Conservation (phyloP, 345 rosid species). For the Eucalyptus marginata region DNA sequence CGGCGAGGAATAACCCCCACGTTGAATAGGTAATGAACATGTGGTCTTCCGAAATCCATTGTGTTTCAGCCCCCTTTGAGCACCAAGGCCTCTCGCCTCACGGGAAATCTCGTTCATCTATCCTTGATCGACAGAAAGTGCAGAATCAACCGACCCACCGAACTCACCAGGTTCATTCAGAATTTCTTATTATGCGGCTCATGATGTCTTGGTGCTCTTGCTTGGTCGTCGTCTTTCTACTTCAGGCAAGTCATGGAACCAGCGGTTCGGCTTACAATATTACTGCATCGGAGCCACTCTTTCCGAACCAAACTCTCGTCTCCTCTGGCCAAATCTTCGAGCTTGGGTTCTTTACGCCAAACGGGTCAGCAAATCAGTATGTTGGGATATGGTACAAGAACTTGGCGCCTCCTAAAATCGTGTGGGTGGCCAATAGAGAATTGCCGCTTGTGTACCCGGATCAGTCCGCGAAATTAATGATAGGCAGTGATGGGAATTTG, state of each 20-base stretch:
- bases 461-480: background rate
- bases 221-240: background rate
- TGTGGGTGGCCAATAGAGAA: background rate
- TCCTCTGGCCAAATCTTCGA: background rate
- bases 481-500: slow-evolving; percentile 4
- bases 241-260: background rate
- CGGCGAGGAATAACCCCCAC: too few relatives aligned
- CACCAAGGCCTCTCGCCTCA: background rate
- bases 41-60: background rate
- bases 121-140: background rate
- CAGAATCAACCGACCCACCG: background rate
- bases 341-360: background rate
- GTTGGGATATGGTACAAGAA: background rate
- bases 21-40: background rate
- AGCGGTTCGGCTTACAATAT: background rate
- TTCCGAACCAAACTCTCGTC: background rate
- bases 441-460: background rate
- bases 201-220: background rate
- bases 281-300: background rate
- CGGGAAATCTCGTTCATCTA: background rate
- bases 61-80: background rate
- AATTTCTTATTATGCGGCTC: background rate
- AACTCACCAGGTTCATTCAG: background rate
- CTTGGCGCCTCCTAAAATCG: background rate
- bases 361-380: background rate